phyloP scores from a whole-genome alignment of 768 basidiomycete genomes.

The Pleurotus pulmonarius region DNA sequence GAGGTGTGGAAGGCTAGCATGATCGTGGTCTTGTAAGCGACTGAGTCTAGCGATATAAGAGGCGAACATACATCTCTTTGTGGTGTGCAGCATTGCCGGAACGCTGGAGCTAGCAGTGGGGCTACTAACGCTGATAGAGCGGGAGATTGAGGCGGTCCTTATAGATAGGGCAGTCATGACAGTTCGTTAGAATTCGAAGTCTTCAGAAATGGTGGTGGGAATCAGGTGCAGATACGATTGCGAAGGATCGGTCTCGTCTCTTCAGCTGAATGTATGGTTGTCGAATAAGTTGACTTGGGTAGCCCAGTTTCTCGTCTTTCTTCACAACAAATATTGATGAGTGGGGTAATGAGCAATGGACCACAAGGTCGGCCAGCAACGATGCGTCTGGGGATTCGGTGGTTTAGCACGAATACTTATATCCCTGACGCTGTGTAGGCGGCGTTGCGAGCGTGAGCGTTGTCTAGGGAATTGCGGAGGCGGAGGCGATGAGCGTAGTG shows the following conservation, averaged over 20 bases:
- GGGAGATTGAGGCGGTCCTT: slow-evolving; percentile 4
- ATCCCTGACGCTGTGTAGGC: slow-evolving; percentile 1
- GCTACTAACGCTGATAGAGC: slow-evolving; percentile 7
- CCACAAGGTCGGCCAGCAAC: slow-evolving; percentile 8
- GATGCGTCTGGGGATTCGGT: slow-evolving; percentile 7
- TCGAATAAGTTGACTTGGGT: background rate
- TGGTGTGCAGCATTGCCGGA: background rate
- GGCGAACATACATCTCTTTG: slow-evolving; percentile 1
- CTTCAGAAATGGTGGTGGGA: background rate
- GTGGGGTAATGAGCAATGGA: background rate
- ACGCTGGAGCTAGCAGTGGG: slow-evolving; percentile 3
- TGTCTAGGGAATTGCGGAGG: slow-evolving; percentile 1
- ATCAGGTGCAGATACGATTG: background rate
- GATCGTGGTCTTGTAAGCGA: background rate
- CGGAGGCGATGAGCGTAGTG: background rate
- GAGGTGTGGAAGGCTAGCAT: slow-evolving; percentile 6
- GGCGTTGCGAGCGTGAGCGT: slow-evolving; percentile 4
- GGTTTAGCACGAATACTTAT: slow-evolving; percentile 1
- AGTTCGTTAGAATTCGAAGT: background rate
- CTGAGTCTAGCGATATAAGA: background rate
- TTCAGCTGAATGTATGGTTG: slow-evolving; percentile 4
- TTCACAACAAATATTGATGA: slow-evolving; percentile 6
- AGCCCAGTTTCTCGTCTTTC: slow-evolving; percentile 1
- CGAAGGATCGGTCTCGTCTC: background rate
- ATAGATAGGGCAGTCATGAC: slow-evolving; percentile 6